phyloP scores from a whole-genome alignment of 176 grass and related monocot species.

The sorghum (Sorghum bicolor) region DNA sequence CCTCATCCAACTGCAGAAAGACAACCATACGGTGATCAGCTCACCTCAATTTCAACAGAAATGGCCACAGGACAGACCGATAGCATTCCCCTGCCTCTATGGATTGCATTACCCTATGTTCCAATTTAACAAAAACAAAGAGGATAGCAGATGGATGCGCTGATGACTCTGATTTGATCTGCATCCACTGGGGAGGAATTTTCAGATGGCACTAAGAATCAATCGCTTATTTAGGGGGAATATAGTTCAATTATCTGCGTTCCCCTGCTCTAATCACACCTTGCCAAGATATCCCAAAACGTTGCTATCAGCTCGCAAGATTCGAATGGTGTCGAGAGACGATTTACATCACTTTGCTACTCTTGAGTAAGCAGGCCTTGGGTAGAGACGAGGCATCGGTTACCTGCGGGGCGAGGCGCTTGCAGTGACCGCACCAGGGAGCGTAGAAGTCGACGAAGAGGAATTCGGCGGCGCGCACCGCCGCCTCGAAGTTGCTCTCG shows the following conservation, averaged over 20 bases:
- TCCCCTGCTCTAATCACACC: neutral
- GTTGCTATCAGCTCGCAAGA: neutral
- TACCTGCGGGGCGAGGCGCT: slow-evolving; percentile 89
- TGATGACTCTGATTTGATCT: neutral
- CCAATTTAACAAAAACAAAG: neutral
- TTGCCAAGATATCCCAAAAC: neutral
- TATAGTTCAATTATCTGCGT: neutral
- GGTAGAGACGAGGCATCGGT: neutral
- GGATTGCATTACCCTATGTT: neutral
- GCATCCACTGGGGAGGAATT: neutral
- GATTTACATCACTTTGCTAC: neutral
- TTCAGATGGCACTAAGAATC: neutral
- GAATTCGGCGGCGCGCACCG: slow-evolving; percentile 51
- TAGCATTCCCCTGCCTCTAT: neutral
- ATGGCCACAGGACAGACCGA: neutral
- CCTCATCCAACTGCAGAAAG: slow-evolving; percentile 69
- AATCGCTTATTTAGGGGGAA: neutral
- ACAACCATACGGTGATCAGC: neutral
- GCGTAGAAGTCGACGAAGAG: slow-evolving; percentile 95
- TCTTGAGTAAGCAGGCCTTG: neutral
- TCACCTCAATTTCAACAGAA: neutral
- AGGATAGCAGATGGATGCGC: neutral
- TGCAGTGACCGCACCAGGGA: slow-evolving; percentile 97
- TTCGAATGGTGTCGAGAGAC: neutral
- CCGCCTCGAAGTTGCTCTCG: slow-evolving; percentile 69